These are phyloP conservation scores for Bonnemaisonia californica DNA, from an alignment of 31 red algal species.

Conservation along the genomic window DNA sequence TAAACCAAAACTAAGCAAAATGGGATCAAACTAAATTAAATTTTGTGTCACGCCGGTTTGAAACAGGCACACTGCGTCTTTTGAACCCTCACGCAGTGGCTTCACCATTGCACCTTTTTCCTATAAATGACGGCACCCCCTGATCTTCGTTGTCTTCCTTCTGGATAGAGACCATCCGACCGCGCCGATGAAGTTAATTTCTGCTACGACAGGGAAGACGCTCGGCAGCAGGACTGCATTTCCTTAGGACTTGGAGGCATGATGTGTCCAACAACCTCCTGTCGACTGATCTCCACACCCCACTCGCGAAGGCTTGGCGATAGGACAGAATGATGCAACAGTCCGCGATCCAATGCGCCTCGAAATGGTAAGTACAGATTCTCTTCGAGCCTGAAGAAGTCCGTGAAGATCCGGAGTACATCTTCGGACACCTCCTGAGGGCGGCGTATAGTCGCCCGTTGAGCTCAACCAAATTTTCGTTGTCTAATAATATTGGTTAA, in stretches of 20 bases:
- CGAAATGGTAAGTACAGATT: background rate
- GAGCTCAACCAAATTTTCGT: slow-evolving; percentile 75
- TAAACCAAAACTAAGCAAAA: too few species aligned
- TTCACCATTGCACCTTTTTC: too few species aligned
- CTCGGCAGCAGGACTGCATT: too few species aligned
- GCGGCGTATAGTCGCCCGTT: slow-evolving; percentile 21
- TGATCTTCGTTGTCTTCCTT: too few species aligned
- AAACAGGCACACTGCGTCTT: too few species aligned
- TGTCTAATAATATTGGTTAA: slow-evolving; percentile 60
- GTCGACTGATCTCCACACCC: background rate
- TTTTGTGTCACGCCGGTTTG: too few species aligned
- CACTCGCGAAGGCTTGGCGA: background rate
- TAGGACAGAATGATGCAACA: background rate
- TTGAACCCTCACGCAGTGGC: too few species aligned
- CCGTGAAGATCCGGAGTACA: slow-evolving; percentile 68
- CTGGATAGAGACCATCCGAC: too few species aligned
- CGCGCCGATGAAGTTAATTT: too few species aligned
- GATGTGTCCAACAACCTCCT: background rate
- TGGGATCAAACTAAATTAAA: too few species aligned
- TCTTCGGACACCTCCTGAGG: slow-evolving; percentile 79
- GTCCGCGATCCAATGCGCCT: background rate
- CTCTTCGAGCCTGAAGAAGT: background rate
- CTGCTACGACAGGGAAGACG: too few species aligned
- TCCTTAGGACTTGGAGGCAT: background rate
- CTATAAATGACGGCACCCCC: too few species aligned